These are phyloP conservation scores for Pelargonium exstipulatum DNA, from an alignment of 441 rosid genomes.

Conservation along the genomic window DNA sequence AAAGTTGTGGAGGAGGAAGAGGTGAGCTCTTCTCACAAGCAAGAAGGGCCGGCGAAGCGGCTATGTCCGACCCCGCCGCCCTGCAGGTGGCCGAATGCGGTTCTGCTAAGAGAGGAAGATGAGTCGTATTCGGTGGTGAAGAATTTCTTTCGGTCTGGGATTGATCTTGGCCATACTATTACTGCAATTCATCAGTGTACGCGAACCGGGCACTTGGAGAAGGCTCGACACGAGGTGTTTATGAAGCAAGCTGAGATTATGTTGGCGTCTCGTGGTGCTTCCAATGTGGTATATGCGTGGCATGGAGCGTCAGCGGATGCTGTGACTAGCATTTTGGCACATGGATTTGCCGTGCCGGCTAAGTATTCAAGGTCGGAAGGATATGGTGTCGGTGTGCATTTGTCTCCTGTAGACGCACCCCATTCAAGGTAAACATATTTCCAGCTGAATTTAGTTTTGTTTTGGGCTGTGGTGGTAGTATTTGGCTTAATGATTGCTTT, in stretches of 20 bases:
- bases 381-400: constrained; percentile 36
- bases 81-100: constrained; percentile 31
- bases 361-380: constrained; percentile 18
- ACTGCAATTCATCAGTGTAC: constrained; percentile 35
- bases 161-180: constrained; percentile 22
- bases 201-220: constrained; percentile 19
- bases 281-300: constrained; percentile 41
- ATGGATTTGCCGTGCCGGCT: constrained; percentile 34
- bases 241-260: constrained; percentile 29
- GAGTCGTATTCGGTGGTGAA: constrained; percentile 17
- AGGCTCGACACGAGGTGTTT: constrained; percentile 32
- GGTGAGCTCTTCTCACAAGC: constrained; percentile 28
- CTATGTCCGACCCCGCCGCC: constrained; percentile 18
- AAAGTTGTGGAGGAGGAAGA: constrained; percentile 29
- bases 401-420: constrained; percentile 37
- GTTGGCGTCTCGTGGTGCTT: constrained; percentile 26
- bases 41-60: constrained; percentile 23
- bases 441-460: neutral
- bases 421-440: constrained; percentile 29
- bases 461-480: neutral
- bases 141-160: constrained; percentile 27
- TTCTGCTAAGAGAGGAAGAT: constrained; percentile 28
- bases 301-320: constrained; percentile 30
- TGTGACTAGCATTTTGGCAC: constrained; percentile 28
- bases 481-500: neutral